phyloP scores from a whole-genome alignment of 495 filamentous ascomycete genomes.

The Penicillium robsamsonii region DNA sequence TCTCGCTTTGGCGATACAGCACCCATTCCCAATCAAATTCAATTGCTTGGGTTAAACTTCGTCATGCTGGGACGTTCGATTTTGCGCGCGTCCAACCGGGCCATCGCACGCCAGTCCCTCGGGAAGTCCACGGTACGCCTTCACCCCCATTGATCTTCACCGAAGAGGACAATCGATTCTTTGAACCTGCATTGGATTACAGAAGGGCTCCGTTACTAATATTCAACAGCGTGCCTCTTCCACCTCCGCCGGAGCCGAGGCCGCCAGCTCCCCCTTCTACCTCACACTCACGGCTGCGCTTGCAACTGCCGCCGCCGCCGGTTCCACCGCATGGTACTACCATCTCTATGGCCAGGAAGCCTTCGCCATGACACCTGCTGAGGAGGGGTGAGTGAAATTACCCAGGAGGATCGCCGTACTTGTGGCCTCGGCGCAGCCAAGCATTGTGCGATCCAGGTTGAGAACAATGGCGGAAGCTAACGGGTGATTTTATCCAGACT shows the following conservation, averaged over 20 bases:
- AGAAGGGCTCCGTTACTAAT: conserved; percentile 26
- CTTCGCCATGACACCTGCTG: conserved; percentile 85
- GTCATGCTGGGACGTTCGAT: conserved; percentile 84
- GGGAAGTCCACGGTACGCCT: conserved; percentile 51
- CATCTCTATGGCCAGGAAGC: conserved; percentile 87
- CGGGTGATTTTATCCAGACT: conserved; percentile 54
- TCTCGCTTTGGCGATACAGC: conserved; percentile 29
- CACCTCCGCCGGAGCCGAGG: conserved; percentile 47
- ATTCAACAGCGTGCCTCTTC: conserved; percentile 44
- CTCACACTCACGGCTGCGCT: conserved; percentile 79
- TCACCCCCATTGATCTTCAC: conserved; percentile 34
- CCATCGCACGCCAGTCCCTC: conserved; percentile 56
- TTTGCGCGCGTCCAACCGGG: conserved; percentile 76
- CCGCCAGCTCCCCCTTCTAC: conserved; percentile 51
- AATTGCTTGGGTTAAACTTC: conserved; percentile 40
- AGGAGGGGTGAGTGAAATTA: conserved; percentile 84
- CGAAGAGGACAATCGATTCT: conserved; percentile 33
- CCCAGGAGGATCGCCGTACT: conserved; percentile 8
- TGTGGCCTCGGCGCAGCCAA: conserved; percentile 27
- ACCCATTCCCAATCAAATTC: conserved; percentile 34
- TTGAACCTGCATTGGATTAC: conserved; percentile 3
- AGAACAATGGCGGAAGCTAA: conserved; percentile 18
- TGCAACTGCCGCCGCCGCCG: conserved; percentile 79
- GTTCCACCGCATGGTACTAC: conserved; percentile 91
- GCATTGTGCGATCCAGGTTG: conserved; percentile 26